Evolutionary conservation across 331 rosid genomes (phyloP).

Genomic region (Stylosanthes scabra): DNA sequence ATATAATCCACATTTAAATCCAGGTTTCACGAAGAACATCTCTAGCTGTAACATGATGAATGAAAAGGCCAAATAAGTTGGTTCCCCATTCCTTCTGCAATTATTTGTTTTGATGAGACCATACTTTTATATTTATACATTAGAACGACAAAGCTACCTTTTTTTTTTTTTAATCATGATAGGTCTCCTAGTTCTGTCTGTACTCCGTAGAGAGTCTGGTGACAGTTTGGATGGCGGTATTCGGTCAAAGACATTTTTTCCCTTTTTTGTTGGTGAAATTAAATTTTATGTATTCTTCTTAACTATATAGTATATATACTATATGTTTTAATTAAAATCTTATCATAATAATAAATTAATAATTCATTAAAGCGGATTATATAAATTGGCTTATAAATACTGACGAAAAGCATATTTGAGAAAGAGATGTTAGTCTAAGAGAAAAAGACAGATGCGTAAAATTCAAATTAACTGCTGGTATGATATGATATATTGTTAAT

Average conservation of each 20-base stretch:
- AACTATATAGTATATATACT: too few species aligned
- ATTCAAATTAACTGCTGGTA: not conserved
- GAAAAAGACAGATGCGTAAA: not conserved
- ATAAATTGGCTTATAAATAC: not conserved
- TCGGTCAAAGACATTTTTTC: slow-evolving; percentile 1
- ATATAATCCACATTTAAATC: too few species aligned
- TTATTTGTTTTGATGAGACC: slow-evolving; percentile 20
- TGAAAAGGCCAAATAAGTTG: slow-evolving; percentile 20
- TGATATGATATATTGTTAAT: not conserved
- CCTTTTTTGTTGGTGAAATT: slow-evolving; percentile 20
- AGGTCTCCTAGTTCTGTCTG: slow-evolving; percentile 17
- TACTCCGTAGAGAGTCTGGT: not conserved
- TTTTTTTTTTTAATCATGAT: not conserved
- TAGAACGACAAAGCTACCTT: not conserved
- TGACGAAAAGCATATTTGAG: not conserved
- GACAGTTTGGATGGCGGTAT: slow-evolving; percentile 12
- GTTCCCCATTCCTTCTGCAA: slow-evolving; percentile 1
- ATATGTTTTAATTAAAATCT: not conserved
- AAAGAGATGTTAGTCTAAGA: not conserved
- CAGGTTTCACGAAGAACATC: not conserved
- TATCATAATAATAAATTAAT: not conserved
- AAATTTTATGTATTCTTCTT: slow-evolving; percentile 6
- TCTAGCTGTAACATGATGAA: slow-evolving; percentile 19
- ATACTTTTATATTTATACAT: not conserved
- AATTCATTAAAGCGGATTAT: not conserved